Conservation (phyloP, 345 rosid genomes). For the Dipteronia dyeriana region DNA sequence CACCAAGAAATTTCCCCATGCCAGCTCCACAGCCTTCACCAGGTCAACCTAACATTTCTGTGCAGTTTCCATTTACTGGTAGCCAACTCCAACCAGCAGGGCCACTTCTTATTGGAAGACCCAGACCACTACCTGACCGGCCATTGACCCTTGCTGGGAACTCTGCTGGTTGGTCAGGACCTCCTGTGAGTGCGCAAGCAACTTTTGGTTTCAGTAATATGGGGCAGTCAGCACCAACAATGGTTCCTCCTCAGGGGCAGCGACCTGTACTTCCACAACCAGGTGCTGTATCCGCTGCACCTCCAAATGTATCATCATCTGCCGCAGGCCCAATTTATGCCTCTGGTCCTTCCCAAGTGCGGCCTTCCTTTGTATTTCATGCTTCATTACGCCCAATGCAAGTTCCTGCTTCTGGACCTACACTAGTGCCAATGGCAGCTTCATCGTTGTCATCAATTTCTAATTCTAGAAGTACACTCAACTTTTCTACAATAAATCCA, state of each 20-base stretch:
- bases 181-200: constrained; percentile 9
- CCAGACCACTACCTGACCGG: constrained; percentile 40
- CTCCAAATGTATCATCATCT: constrained; percentile 27
- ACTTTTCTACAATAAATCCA: constrained; percentile 42
- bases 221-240: constrained; percentile 41
- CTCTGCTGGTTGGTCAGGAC: constrained; percentile 42
- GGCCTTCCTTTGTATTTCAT: constrained; percentile 19
- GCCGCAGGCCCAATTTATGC: constrained; percentile 31
- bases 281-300: constrained; percentile 27
- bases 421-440: constrained; percentile 20
- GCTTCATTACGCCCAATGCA: constrained; percentile 31
- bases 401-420: constrained; percentile 24
- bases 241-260: constrained; percentile 39
- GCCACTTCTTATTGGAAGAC: constrained; percentile 37
- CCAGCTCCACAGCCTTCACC: constrained; percentile 43
- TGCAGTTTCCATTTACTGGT: constrained; percentile 34
- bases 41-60: constrained; percentile 33
- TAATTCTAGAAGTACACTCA: constrained; percentile 34
- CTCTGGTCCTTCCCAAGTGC: constrained; percentile 30
- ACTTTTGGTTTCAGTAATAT: constrained; percentile 36
- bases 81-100: constrained; percentile 48
- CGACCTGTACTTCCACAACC: constrained; percentile 42
- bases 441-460: constrained; percentile 29
- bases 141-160: constrained; percentile 30
- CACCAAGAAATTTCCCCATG: constrained; percentile 42